A percentile compares a stretch with the other conserved stretches of the same genome.
phyloP scores from a whole-genome alignment of 2,329 filamentous ascomycete species.

The Colletotrichum sojae region DNA sequence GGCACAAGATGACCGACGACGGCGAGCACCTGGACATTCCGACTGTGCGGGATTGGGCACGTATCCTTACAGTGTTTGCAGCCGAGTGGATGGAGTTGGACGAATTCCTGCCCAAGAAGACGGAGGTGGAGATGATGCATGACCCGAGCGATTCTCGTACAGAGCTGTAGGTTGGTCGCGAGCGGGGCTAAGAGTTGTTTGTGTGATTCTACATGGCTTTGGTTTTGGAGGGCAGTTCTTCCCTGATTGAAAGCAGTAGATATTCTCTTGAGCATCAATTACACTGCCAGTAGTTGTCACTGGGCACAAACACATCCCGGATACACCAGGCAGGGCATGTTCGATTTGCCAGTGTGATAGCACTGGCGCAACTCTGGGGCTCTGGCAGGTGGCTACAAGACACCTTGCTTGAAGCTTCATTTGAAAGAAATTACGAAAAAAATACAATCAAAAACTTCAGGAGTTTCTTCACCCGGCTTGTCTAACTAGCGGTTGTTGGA shows the following conservation, averaged over 20 bases:
- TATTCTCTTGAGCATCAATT: background rate
- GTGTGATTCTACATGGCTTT: background rate
- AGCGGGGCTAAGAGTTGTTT: background rate
- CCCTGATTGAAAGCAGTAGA: background rate
- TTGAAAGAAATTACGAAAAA: background rate
- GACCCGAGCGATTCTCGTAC: slow-evolving; percentile 12
- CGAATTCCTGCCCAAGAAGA: slow-evolving; percentile 51
- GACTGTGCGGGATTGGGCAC: slow-evolving; percentile 89
- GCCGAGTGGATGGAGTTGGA: slow-evolving; percentile 92
- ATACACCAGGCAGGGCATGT: too few relatives aligned
- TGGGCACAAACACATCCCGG: too few relatives aligned
- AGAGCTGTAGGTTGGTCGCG: slow-evolving; percentile 27
- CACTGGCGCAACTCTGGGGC: too few relatives aligned
- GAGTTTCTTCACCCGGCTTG: background rate
- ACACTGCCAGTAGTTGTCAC: background rate
- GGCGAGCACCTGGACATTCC: slow-evolving; percentile 85
- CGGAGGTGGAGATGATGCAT: slow-evolving; percentile 45
- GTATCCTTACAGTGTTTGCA: slow-evolving; percentile 85
- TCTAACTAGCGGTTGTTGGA: background rate
- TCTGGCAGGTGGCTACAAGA: too few relatives aligned
- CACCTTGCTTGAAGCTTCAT: too few relatives aligned
- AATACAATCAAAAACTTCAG: background rate
- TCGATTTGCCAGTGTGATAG: background rate
- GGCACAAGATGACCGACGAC: slow-evolving; percentile 90
- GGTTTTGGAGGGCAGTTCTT: background rate